Base-by-base conservation (phyloP, 1,284 basidiomycete genomes). In the Rhodotorula sp. region DNA sequence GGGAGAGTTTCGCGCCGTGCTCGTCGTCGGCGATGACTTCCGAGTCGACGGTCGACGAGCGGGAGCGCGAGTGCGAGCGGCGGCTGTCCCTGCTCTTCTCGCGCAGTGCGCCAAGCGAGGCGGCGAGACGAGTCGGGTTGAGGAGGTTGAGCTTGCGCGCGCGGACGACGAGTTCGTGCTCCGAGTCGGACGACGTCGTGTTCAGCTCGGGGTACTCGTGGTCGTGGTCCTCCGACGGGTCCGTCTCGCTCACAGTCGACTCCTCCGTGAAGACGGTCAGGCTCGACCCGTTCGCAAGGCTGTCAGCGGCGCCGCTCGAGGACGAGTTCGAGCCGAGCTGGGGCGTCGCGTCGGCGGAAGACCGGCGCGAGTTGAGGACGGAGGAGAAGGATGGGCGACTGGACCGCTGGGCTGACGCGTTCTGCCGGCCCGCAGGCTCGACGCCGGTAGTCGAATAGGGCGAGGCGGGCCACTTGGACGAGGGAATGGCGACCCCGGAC, bases 181-280 rank as follows among this genome's bases (percentile, higher is more conserved):
- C 73, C 21, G 73, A 74, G 15, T 69, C 73, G 29, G 73, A 74
- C 39, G 73, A 71, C 12, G 66, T 68, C 48, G 67, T 63, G 39
- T 61, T 64, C 25, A 69, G 53, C 36, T 69, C 71, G 22, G 60
- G 69, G 41, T 64, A 69, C 55, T 55, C 61, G 15, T 62, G 44
- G 6, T 51, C 41, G 27, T 50, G 50, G 27, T 32, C n/a, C 34
- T 60, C 34, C 8, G 61, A 58, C 22, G 64, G 55, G 27, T 62
- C 65, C 1, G 62, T 64, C 46, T 76, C 74, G 55, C 67, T 69
- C 50, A 67, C 59, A 17, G 65, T 70, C 41, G 72, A 69, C 37
- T 74, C 74, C 32, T 76, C 72, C 15, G 70, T 67, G 53, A 74
- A 73, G 44, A 61, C 66, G 55, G 69, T 67, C 57, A 73, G 70